phyloP scores from a whole-genome alignment of 139 green algal genomes.

The Chlamydomonas urium region DNA sequence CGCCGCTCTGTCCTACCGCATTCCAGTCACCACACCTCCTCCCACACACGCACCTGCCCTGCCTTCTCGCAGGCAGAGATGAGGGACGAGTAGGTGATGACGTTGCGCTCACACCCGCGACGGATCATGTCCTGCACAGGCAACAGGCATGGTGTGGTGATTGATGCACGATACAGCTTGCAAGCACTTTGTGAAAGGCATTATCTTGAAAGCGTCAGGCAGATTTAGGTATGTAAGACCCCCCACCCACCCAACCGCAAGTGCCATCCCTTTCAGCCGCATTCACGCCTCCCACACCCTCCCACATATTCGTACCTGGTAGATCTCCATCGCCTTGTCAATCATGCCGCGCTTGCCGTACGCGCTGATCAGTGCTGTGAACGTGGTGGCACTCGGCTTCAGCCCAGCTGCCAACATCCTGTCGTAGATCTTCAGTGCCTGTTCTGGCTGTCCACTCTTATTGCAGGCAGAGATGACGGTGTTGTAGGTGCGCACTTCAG shows the following conservation, averaged over 20 bases:
- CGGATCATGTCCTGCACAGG: constrained; percentile 53
- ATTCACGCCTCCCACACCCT: constrained; percentile 19
- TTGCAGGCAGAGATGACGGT: constrained; percentile 77
- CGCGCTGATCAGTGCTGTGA: constrained; percentile 79
- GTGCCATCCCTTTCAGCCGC: too few species aligned
- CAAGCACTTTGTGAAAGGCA: too few species aligned
- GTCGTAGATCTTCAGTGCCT: constrained; percentile 72
- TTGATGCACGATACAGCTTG: too few species aligned
- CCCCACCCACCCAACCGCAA: too few species aligned
- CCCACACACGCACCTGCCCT: not conserved
- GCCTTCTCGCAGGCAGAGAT: constrained; percentile 55
- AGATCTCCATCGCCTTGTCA: constrained; percentile 66
- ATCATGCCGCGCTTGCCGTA: constrained; percentile 71
- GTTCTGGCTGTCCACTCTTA: constrained; percentile 51
- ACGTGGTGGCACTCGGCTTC: constrained; percentile 75
- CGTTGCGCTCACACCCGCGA: constrained; percentile 60
- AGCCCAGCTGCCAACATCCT: constrained; percentile 70
- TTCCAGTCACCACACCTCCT: constrained; percentile 1
- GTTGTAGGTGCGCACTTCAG: constrained; percentile 85
- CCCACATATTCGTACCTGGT: constrained; percentile 32
- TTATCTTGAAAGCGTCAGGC: too few species aligned
- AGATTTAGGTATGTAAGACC: too few species aligned
- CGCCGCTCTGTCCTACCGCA: too few species aligned
- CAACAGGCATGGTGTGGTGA: not conserved
- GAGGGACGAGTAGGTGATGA: constrained; percentile 72